phyloP scores from a whole-genome alignment of 257 asterid species.

The Rauvolfia tetraphylla region DNA sequence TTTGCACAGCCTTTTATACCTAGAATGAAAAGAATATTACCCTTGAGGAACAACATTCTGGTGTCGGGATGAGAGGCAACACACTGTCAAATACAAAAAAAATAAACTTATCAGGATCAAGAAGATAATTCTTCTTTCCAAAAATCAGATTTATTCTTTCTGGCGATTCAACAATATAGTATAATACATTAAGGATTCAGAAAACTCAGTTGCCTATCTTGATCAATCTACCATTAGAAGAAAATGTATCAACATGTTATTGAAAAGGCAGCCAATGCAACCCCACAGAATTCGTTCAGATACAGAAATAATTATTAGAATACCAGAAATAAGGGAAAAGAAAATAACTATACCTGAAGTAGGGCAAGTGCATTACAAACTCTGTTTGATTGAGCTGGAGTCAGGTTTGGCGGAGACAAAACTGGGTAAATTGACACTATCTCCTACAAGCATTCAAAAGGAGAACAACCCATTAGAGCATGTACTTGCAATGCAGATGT shows the following conservation, averaged over 20 bases:
- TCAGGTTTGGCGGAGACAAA: slow-evolving; percentile 86
- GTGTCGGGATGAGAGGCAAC: slow-evolving; percentile 97
- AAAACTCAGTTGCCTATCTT: neutral
- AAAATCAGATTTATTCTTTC: neutral
- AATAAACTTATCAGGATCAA: neutral
- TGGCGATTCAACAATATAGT: neutral
- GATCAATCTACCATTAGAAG: neutral
- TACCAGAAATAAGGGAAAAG: neutral
- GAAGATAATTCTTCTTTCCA: neutral
- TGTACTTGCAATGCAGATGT: neutral
- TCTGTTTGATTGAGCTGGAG: slow-evolving; percentile 88
- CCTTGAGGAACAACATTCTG: slow-evolving; percentile 82
- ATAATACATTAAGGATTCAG: neutral
- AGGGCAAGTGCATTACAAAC: slow-evolving; percentile 98
- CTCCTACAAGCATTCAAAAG: slow-evolving; percentile 51
- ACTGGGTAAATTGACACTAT: slow-evolving; percentile 93
- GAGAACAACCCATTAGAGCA: neutral
- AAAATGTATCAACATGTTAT: neutral
- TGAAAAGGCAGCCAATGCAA: neutral
- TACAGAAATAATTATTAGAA: neutral
- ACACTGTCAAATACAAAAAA: slow-evolving; percentile 56
- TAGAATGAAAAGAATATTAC: slow-evolving; percentile 28
- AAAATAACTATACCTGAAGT: slow-evolving; percentile 62
- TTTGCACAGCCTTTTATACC: neutral
- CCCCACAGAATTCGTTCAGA: neutral